Evolutionary conservation across 2,329 filamentous ascomycete genomes (phyloP), one percentile per base, ranked within the genome.

Genomic region (Claviceps humidiphila): DNA sequence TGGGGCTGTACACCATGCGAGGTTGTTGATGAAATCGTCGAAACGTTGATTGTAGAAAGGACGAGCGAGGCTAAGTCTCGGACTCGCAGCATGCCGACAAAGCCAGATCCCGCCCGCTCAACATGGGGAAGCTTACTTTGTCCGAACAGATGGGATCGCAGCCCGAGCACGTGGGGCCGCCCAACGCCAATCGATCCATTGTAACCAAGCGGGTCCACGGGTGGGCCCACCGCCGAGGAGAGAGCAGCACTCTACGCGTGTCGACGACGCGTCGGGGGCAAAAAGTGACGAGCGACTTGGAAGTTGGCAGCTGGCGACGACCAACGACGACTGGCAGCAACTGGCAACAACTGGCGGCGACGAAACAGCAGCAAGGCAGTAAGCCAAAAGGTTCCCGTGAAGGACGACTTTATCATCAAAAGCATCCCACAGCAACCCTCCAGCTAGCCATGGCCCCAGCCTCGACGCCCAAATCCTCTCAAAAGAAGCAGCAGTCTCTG

Each of bases 401-500:
- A 34, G 30, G 30, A 34, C 9, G 30, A 11, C 30, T 34, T 34
- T 11, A 30, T 30, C 26, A 30, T 30, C 26, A 30, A 11, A 30
- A 30, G 26, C 26, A 45, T 14, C 24, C 16, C 20, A 4, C 38
- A 40, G 6, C 13, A 6, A 20, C 16, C 13, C 16, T 24, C 20
- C 17, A 17, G 30, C 20, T 37, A 45, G 51, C 49, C 38, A 70
- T 70, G 68, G 60, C 67, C 20, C 66, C 42, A 14, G 24, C 30
- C 30, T 34, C 67, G 9, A 51, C 59, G 42, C 53, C 72, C 1
- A 51, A 43, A 13, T 41, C 51, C 17, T 38, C 68, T 30, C 70
- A 66, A 51, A 86, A 85, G 67, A 87, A 84, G 60, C 88, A 96
- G 63, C 79, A 84, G 58, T 87, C 88, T 1, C 84, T 96, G 55